A percentile compares a stretch with the other conserved stretches of the same genome.
Evolutionary conservation across 2,329 filamentous ascomycete genomes (phyloP).

Genomic region (Ophiostoma fasciatum): DNA sequence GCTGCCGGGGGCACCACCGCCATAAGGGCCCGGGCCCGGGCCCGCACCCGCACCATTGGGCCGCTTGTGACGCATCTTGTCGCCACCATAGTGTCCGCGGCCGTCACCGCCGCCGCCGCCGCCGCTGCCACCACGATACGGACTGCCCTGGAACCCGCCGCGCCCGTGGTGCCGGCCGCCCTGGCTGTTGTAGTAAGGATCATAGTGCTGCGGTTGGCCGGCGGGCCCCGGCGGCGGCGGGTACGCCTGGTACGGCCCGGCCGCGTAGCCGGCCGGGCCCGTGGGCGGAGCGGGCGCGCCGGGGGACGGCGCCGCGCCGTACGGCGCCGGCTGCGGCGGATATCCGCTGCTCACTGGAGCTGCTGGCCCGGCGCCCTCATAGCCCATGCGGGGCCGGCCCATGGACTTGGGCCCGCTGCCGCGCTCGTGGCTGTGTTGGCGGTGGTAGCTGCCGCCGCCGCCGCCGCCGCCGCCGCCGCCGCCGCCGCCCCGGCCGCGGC

Average conservation of each 20-base stretch:
- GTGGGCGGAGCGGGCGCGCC: conserved; percentile 7
- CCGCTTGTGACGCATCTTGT: conserved; percentile 20
- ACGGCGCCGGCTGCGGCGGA: conserved; percentile 17
- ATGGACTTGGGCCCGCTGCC: conserved; percentile 19
- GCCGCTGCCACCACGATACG: too few relatives aligned
- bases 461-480: conserved; percentile 17
- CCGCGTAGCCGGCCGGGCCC: conserved; percentile 16
- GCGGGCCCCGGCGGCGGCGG: conserved; percentile 18
- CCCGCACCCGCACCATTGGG: not conserved
- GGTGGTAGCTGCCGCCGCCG: too few relatives aligned
- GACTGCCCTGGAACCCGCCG: conserved; percentile 22
- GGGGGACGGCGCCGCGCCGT: conserved; percentile 17
- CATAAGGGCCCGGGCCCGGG: conserved; percentile 15
- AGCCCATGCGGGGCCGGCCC: conserved; percentile 40
- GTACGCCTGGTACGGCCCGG: conserved; percentile 23
- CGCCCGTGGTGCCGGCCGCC: conserved; percentile 24
- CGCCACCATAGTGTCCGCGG: conserved; percentile 23
- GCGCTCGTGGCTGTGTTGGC: not conserved
- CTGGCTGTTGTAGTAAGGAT: conserved; percentile 18
- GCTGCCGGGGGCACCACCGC: conserved; percentile 11
- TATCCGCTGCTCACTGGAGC: conserved; percentile 32
- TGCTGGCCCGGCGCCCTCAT: conserved; percentile 28
- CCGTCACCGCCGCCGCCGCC: too few relatives aligned
- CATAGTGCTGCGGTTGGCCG: conserved; percentile 15
- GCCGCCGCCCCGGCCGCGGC: conserved; percentile 26